phyloP scores from a whole-genome alignment of 805 yeast genomes.

The Komagataella populi region DNA sequence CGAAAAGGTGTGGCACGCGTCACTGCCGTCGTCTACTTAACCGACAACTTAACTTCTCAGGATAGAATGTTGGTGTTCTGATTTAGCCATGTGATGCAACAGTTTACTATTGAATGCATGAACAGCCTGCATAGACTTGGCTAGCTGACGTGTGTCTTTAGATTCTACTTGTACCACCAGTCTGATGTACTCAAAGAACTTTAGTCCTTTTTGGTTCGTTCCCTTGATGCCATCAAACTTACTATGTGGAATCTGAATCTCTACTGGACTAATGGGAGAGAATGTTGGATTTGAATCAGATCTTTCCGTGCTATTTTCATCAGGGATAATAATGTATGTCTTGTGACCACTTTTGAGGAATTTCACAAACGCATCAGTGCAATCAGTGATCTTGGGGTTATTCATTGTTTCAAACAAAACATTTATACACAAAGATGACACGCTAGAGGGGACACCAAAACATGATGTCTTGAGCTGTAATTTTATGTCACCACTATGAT shows the following conservation, averaged over 20 bases:
- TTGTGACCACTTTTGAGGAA: background rate
- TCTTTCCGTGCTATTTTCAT: background rate
- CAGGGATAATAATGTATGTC: background rate
- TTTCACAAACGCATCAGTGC: background rate
- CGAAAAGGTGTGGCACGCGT: slow-evolving; percentile 30
- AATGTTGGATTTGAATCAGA: background rate
- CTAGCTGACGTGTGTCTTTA: slow-evolving; percentile 2
- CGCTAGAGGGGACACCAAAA: background rate
- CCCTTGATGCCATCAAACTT: slow-evolving; percentile 63
- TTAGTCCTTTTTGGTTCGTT: slow-evolving; percentile 34
- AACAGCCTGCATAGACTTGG: background rate
- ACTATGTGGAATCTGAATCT: background rate
- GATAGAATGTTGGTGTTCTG: background rate
- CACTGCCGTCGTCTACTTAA: background rate
- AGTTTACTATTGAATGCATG: background rate
- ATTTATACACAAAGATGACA: background rate
- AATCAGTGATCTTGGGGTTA: background rate
- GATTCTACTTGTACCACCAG: slow-evolving; percentile 8
- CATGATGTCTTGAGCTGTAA: background rate
- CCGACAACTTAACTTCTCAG: background rate
- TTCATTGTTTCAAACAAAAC: background rate
- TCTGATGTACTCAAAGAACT: slow-evolving; percentile 36
- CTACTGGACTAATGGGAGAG: background rate
- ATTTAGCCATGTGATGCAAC: background rate
- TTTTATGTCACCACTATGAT: background rate